Evolutionary conservation across 305 asterid genomes (phyloP), one percentile per base, ranked within the genome.

Genomic region (Fraxinus floribunda): DNA sequence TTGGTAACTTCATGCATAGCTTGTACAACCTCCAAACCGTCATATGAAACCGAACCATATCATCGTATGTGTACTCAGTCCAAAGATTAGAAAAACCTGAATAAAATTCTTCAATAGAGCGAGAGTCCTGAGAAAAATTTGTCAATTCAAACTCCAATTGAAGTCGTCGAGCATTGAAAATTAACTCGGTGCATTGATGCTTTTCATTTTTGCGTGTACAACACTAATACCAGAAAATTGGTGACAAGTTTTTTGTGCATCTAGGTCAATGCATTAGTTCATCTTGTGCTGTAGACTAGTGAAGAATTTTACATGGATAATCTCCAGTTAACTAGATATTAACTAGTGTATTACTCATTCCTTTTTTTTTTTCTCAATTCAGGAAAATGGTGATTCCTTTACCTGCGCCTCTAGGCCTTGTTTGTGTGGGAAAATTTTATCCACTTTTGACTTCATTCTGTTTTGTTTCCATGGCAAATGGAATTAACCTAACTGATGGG

Each of bases 311-410:
- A 68, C 74, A 11, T 66, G 32, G 38, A 68, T 68, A 30, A 29
- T 64, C 38, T 68, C 75, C 49, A 55, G 70, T 34, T 75, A 24
- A 34, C 35, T 13, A 72, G 64, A 41, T 9, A 46, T 64, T 85
- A 11, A 30, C 39, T 35, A 62, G 32, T 39, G 15, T 38, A 20
- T 71, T 83, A 35, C 83, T 86, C 74, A 86, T 83, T 73, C 80
- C 52, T n/a, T 49, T 15, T 46, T 46, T 32, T 83, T 18, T 81
- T 26, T 46, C 60, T 3, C 20, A 49, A 39, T 87, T 80, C 94
- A 94, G 97, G 95, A 95, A 95, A 91, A 85, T 84, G 87, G 95
- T 95, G 89, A 91, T 94, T 82, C 98, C 98, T 76, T 85, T 95
- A 82, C 98, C 98, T 44, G 91, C 90, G 0, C 95, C 98, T 29